phyloP scores from a whole-genome alignment of 202 grass and related monocot genomes.

The Schoenoplectus triqueter region DNA sequence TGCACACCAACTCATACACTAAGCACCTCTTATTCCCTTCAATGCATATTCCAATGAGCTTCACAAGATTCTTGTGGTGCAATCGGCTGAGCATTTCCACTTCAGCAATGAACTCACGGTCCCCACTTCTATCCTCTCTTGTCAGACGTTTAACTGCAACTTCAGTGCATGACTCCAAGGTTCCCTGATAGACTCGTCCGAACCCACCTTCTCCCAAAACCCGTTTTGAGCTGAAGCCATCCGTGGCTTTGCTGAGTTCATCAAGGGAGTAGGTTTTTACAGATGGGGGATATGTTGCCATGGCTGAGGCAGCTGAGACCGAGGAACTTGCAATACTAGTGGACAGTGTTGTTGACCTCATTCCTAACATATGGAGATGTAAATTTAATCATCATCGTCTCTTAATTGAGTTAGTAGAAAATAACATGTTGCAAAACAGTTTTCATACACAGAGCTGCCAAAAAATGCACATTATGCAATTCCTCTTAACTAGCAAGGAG shows the following conservation, averaged over 20 bases:
- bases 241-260: conserved; percentile 82
- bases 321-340: conserved; percentile 70
- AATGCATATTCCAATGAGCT: conserved; percentile 94
- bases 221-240: conserved; percentile 68
- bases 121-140: conserved; percentile 66
- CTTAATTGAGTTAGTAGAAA: not conserved
- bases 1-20: conserved; percentile 89
- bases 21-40: conserved; percentile 80
- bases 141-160: conserved; percentile 94
- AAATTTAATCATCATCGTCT: not conserved
- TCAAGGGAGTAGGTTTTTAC: conserved; percentile 70
- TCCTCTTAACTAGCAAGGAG: no score
- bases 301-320: conserved; percentile 56
- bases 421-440: not conserved
- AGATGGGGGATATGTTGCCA: conserved; percentile 54
- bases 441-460: conserved; percentile 4
- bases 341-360: conserved; percentile 55
- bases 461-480: not conserved
- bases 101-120: conserved; percentile 85
- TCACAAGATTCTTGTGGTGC: conserved; percentile 94
- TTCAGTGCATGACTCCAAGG: conserved; percentile 62
- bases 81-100: conserved; percentile 94
- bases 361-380: conserved; percentile 43
- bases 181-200: conserved; percentile 83
- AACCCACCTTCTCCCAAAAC: conserved; percentile 93